Base-by-base conservation (phyloP, 345 rosid species). In the Lepidium aucheri region DNA sequence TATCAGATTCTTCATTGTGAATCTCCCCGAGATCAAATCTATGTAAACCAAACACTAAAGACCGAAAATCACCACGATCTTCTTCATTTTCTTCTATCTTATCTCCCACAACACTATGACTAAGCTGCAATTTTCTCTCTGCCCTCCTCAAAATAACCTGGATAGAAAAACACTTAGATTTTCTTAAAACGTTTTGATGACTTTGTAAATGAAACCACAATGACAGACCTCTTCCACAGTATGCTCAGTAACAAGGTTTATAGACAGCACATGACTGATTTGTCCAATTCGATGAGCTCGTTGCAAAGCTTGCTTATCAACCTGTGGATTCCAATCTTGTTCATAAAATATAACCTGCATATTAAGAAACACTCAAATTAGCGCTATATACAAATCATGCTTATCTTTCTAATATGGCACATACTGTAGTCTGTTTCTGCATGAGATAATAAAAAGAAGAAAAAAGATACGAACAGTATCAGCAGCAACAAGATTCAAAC, bases 291-390 rank as follows among this genome's bases (percentile, higher is more conserved):
- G 80, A 67, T 89, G 98, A 55, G 96, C 91, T 53, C 96, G 82
- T 75, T 91, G 98, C 78, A 91, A 72, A 70, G 96, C 98, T 76
- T 89, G 96, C 79, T 84, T 86, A 73, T 87, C 98, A 66, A 89
- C 95, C 72, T 91, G 98, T 36, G 96, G 98, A 69, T 91, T 91
- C 98, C 98, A 91, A 66, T 91, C 96, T 83, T 91, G 96, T 76
- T 91, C 98, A 13, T 83, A 91, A 74, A 89, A 87, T 70, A 91
- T 84, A 68, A 89, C 96, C 98, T 91, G 76, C 39, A 28, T 7
- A 59, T 42, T 17, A 13, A 2, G 38, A 12, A 36, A 45, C 32
- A 64, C 39, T 60, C 16, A 9, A 51, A 71, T 40, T 16, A 71
- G 63, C 72, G 63, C 33, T 5, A 60, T 26, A 32, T 45, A 4